These are phyloP conservation scores for Pyrenula massariospora DNA, from an alignment of 495 filamentous ascomycete species.

Conservation along the genomic window DNA sequence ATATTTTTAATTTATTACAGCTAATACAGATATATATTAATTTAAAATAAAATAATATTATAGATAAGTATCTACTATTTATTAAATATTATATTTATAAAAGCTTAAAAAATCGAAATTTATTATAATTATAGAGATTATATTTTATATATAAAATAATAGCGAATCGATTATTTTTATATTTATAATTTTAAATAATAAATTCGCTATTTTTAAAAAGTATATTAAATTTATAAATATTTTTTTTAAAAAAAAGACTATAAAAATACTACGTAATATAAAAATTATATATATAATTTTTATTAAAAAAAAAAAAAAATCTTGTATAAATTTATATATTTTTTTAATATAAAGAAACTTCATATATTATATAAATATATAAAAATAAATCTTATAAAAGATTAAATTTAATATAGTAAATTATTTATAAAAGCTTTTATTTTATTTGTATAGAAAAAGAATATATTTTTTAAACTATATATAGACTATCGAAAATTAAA, in stretches of 20 bases:
- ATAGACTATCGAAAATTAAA: neutral
- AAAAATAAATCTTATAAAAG: neutral
- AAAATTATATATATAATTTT: slow-evolving; percentile 1
- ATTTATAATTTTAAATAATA: too few species aligned
- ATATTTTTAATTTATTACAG: too few species aligned
- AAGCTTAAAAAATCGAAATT: too few species aligned
- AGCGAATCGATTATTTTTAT: too few species aligned
- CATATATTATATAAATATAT: neutral
- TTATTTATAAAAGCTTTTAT: neutral
- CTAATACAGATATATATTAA: too few species aligned
- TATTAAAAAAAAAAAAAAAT: neutral
- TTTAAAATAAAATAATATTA: too few species aligned
- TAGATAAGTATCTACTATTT: too few species aligned
- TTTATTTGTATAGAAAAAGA: slow-evolving; percentile 1
- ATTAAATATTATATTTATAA: too few species aligned
- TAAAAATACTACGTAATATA: neutral
- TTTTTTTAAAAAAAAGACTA: slow-evolving; percentile 1
- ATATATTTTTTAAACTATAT: neutral
- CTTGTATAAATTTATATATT: neutral
- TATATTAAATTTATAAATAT: slow-evolving; percentile 1
- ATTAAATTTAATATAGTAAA: slow-evolving; percentile 1
- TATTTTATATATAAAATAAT: too few species aligned
- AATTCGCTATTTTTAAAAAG: slow-evolving; percentile 1
- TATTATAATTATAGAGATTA: too few species aligned
- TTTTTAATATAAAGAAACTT: neutral